These are phyloP conservation scores for Syncephalastrum sp. DNA, from an alignment of 371 early-diverging fungal genomes.

Conservation along the genomic window DNA sequence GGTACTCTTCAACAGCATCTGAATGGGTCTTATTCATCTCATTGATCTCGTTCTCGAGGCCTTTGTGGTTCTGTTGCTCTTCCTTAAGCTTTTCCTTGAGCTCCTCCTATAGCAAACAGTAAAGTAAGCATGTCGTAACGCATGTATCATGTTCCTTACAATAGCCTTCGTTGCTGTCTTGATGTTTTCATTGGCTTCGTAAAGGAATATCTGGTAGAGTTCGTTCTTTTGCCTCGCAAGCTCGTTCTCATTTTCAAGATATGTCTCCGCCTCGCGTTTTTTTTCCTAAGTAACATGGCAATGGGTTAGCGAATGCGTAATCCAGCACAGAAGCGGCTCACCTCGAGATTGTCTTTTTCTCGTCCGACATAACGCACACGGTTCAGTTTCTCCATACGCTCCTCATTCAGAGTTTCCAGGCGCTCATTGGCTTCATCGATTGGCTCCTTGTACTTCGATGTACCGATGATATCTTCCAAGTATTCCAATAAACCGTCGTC, in stretches of 20 bases:
- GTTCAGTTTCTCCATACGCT: constrained; percentile 79
- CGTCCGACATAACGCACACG: constrained; percentile 85
- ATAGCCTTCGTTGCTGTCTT: constrained; percentile 46
- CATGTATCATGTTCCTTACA: constrained; percentile 22
- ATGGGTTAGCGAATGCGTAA: neutral
- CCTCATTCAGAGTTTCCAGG: constrained; percentile 77
- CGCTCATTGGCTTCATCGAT: constrained; percentile 76
- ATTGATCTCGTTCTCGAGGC: constrained; percentile 56
- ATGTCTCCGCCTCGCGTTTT: constrained; percentile 83
- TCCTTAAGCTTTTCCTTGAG: constrained; percentile 42
- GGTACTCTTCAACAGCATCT: constrained; percentile 58
- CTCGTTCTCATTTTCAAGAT: constrained; percentile 79
- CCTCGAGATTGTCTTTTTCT: constrained; percentile 78
- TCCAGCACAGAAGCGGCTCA: neutral
- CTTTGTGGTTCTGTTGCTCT: constrained; percentile 44
- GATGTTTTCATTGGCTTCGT: constrained; percentile 46
- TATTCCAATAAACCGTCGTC: constrained; percentile 99
- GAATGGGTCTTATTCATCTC: constrained; percentile 58
- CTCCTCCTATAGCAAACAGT: constrained; percentile 32
- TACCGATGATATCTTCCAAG: constrained; percentile 99
- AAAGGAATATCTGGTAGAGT: constrained; percentile 71
- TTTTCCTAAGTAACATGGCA: constrained; percentile 48
- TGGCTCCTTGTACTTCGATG: constrained; percentile 82
- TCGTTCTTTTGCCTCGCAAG: constrained; percentile 70
- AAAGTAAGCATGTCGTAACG: neutral